Percentiles rank a stretch among this genome's conserved stretches.
Evolutionary conservation across 192 early-diverging fungal genomes (phyloP).

Genomic region (Gigaspora rosea): DNA sequence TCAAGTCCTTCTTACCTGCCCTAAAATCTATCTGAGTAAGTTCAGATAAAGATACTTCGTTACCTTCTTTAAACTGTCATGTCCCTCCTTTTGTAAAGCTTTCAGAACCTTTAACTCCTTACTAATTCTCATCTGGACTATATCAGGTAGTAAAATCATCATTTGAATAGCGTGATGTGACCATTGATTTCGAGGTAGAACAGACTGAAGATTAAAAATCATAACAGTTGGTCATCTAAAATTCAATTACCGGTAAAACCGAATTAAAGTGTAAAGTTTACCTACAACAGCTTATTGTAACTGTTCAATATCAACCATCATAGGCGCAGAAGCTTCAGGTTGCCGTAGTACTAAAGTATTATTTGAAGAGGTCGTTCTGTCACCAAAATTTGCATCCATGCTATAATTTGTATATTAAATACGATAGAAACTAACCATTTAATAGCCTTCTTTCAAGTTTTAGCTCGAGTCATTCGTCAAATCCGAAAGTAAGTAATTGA

Average conservation of each 20-base stretch:
- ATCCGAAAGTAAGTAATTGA: conserved; percentile 7
- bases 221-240: not conserved
- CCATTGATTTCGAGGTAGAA: not conserved
- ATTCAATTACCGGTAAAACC: not conserved
- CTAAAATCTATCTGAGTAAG: too few relatives aligned
- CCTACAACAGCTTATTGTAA: not conserved
- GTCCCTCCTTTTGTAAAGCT: too few relatives aligned
- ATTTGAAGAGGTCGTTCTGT: too few relatives aligned
- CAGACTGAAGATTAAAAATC: not conserved
- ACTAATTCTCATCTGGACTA: too few relatives aligned
- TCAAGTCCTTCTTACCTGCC: too few relatives aligned
- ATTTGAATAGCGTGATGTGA: not conserved
- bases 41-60: too few relatives aligned
- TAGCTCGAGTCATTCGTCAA: not conserved
- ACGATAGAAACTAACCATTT: not conserved
- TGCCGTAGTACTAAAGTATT: not conserved
- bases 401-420: too few relatives aligned
- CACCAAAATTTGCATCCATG: not conserved
- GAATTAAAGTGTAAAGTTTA: not conserved
- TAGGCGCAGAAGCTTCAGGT: not conserved
- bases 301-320: not conserved
- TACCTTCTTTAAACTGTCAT: too few relatives aligned
- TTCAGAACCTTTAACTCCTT: too few relatives aligned
- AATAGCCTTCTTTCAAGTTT: not conserved
- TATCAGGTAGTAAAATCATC: too few relatives aligned